phyloP scores from a whole-genome alignment of 495 filamentous ascomycete genomes.

The Xylaria curta region DNA sequence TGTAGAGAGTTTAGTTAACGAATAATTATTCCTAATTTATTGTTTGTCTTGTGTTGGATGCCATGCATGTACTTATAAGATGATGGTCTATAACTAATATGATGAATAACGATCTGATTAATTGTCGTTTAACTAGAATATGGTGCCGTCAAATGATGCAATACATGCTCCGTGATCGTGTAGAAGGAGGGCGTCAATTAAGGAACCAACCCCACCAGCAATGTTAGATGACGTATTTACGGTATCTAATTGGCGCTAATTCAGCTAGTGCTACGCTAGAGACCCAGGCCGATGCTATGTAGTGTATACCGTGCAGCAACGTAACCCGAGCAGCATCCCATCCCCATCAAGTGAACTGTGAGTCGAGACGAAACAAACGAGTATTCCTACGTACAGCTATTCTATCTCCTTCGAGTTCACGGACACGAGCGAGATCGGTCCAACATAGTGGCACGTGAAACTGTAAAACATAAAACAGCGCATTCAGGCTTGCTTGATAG shows the following conservation, averaged over 20 bases:
- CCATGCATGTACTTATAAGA: neutral
- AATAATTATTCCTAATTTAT: neutral
- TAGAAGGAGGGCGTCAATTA: constrained; percentile 1
- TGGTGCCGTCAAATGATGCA: constrained; percentile 10
- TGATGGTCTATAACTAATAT: neutral
- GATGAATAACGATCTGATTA: neutral
- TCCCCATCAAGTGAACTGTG: neutral
- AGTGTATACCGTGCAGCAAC: constrained; percentile 3
- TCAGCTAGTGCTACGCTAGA: neutral
- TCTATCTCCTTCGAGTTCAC: too few species aligned
- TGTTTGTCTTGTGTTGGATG: neutral
- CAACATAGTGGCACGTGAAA: neutral
- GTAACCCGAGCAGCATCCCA: neutral
- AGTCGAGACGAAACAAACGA: neutral
- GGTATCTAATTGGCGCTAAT: neutral
- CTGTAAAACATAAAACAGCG: neutral
- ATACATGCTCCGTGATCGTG: neutral
- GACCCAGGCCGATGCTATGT: neutral
- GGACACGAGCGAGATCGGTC: neutral
- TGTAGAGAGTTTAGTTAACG: neutral
- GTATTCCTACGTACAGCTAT: neutral
- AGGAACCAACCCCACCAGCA: neutral
- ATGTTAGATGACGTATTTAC: constrained; percentile 14
- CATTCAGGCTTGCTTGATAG: neutral
- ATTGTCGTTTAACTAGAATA: neutral